Evolutionary conservation across 1,284 basidiomycete species (phyloP).

Genomic region (Leccinum fallax): DNA sequence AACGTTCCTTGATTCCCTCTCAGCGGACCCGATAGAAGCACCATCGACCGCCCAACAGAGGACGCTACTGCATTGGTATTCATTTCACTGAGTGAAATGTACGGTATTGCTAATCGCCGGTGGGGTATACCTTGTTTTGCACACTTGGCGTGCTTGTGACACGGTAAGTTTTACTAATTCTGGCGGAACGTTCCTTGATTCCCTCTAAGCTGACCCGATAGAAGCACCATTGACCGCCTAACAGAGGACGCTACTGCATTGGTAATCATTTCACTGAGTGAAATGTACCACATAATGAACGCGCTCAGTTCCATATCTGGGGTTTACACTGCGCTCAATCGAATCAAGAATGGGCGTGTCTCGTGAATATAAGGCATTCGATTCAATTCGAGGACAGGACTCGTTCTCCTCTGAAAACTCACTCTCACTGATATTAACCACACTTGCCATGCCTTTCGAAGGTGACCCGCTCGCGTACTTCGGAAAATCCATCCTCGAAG

Average conservation of each 20-base stretch:
- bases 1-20: background rate
- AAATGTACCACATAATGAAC: background rate
- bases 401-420: background rate
- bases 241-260: background rate
- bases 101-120: background rate
- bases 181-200: background rate
- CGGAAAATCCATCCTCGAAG: conserved; percentile 14
- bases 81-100: background rate
- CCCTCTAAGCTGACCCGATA: background rate
- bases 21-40: background rate
- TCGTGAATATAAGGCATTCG: background rate
- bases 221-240: background rate
- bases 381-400: background rate
- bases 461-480: conserved; percentile 19
- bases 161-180: background rate
- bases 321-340: background rate
- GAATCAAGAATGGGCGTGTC: background rate
- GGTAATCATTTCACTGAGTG: too few species aligned
- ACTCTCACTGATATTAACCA: background rate
- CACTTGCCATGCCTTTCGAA: conserved; percentile 10
- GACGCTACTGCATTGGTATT: background rate
- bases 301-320: background rate
- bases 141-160: background rate
- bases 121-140: background rate
- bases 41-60: background rate